phyloP scores from a whole-genome alignment of 495 filamentous ascomycete genomes.

The Neurospora sp. region DNA sequence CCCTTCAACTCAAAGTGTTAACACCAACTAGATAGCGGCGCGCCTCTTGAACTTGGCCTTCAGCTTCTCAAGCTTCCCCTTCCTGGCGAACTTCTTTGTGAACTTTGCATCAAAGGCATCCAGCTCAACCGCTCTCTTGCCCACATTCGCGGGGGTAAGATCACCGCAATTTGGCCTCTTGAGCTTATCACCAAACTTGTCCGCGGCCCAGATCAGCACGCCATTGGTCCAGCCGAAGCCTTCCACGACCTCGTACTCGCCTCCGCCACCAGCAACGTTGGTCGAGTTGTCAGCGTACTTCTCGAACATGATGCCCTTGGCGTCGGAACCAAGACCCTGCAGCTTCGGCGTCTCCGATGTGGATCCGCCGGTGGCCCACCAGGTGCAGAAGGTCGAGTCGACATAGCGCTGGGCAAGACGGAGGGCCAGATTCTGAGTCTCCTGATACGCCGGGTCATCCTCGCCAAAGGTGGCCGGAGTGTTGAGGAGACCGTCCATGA shows the following conservation, averaged over 20 bases:
- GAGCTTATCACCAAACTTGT: constrained; percentile 33
- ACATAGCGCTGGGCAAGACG: constrained; percentile 38
- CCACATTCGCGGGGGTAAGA: constrained; percentile 25
- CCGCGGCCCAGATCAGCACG: constrained; percentile 39
- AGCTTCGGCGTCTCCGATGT: constrained; percentile 34
- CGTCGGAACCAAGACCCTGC: constrained; percentile 22
- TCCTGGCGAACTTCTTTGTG: constrained; percentile 27
- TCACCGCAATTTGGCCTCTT: constrained; percentile 34
- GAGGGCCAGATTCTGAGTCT: constrained; percentile 29
- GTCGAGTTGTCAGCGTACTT: constrained; percentile 39
- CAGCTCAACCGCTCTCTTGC: constrained; percentile 26
- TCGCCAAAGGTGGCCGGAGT: constrained; percentile 36
- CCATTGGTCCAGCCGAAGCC: constrained; percentile 45
- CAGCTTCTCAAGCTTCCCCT: not conserved
- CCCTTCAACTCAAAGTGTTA: not conserved
- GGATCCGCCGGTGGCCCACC: constrained; percentile 38
- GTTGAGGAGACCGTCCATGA: constrained; percentile 38
- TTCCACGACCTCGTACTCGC: constrained; percentile 43
- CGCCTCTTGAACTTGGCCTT: not conserved
- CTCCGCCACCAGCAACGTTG: constrained; percentile 37
- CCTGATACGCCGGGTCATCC: constrained; percentile 31
- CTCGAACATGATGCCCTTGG: constrained; percentile 39
- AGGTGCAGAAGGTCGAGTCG: constrained; percentile 42
- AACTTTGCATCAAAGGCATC: constrained; percentile 26
- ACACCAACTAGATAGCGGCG: not conserved